Evolutionary conservation across 371 early-diverging fungal species (phyloP), one percentile per base, ranked within the genome.

Genomic region (Syncephalis plumigaleata): DNA sequence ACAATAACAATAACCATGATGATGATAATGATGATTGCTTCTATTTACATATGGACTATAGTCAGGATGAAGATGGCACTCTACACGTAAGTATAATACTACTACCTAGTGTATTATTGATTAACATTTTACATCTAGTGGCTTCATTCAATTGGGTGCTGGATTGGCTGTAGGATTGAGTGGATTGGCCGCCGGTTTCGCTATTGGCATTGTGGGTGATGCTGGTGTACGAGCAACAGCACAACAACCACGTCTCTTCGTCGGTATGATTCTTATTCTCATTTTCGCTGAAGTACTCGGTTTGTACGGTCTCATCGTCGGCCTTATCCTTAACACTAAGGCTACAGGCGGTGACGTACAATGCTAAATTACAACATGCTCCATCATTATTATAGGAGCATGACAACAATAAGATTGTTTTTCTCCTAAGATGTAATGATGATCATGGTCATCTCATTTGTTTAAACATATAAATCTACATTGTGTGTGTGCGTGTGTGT

Each of bases 251-350:
- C 66, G 80, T 42, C 63, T 86, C 42, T 89, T 79, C 49, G 84
- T 86, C 16, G 75, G 80, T 40, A 81, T 86, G 80, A 73, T 83
- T 54, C 68, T 90, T 46, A 85, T 90, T 51, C 76, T 90, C 47
- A 90, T 90, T 82, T 90, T 90, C 60, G 90, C 89, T 38, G 91
- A 90, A 71, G 91, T 90, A 23, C 64, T 90, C 64, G 91, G 87
- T 56, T 74, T 90, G 48, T 90, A 90, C 53, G 91, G 91, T 36
- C 67, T 85, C 37, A 87, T 88, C 55, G 82, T 87, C 31, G 86
- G 81, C 13, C 71, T 89, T 48, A 87, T 89, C 50, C 55, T 84
- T 44, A 81, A 80, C 51, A 75, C 84, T 49, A 83, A 80, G 62
- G 78, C 77, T 16, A 42, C 20, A 42, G 39, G 21, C 24, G 36